phyloP scores from a whole-genome alignment of 371 early-diverging fungal genomes.

The Nematocida ironsii region DNA sequence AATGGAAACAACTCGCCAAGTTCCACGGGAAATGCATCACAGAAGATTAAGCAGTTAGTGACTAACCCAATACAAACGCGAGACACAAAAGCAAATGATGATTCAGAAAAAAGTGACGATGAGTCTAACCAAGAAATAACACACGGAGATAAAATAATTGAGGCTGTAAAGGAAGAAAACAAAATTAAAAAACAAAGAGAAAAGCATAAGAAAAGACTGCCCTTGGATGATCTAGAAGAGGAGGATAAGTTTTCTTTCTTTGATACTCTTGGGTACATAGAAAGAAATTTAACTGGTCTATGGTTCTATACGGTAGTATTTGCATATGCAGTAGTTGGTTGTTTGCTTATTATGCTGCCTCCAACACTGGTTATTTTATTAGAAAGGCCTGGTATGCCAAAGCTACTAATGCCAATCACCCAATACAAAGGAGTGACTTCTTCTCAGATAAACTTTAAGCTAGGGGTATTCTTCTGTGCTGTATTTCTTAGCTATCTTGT shows the following conservation, averaged over 20 bases:
- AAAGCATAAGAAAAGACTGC: constrained; percentile 15
- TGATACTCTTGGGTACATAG: constrained; percentile 48
- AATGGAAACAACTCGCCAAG: not conserved
- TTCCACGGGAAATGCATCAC: not conserved
- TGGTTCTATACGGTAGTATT: constrained; percentile 19
- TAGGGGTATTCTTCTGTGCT: constrained; percentile 54
- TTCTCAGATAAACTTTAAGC: constrained; percentile 46
- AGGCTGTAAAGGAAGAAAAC: constrained; percentile 33
- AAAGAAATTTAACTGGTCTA: constrained; percentile 23
- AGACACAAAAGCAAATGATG: constrained; percentile 45
- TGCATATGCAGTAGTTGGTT: constrained; percentile 58
- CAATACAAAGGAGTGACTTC: not conserved
- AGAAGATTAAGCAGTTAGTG: constrained; percentile 26
- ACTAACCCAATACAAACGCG: constrained; percentile 41
- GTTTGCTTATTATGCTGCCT: constrained; percentile 56
- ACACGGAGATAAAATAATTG: constrained; percentile 38
- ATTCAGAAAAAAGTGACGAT: not conserved
- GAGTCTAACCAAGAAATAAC: constrained; percentile 11
- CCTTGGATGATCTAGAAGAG: not conserved
- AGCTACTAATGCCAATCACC: constrained; percentile 35
- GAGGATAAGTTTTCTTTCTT: constrained; percentile 49
- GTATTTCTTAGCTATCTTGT: constrained; percentile 60
- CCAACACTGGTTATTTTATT: constrained; percentile 47
- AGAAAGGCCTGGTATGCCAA: constrained; percentile 10
- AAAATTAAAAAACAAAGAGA: constrained; percentile 40